These are phyloP conservation scores for Debaryomyces subglobosus DNA, from an alignment of 1,139 yeast species.

Conservation along the genomic window DNA sequence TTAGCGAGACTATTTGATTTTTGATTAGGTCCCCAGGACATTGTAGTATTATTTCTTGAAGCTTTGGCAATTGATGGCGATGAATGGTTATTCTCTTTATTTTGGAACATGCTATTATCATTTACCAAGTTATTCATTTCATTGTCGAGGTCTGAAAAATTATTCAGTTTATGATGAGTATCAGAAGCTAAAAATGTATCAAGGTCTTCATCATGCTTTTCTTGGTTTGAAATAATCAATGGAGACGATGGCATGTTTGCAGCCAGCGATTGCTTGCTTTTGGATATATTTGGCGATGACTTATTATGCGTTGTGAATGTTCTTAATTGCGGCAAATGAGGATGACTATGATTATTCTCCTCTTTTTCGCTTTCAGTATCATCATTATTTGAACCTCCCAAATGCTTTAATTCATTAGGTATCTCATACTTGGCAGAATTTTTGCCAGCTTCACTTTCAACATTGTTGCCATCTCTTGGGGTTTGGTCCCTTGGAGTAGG, in stretches of 20 bases:
- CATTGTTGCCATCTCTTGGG: conserved; percentile 38
- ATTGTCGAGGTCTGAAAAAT: conserved; percentile 16
- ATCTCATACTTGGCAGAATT: conserved; percentile 22
- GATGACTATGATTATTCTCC: conserved; percentile 18
- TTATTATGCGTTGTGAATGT: conserved; percentile 27
- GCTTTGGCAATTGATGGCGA: conserved; percentile 39
- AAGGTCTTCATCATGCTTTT: conserved; percentile 19
- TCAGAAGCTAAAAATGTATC: conserved; percentile 21
- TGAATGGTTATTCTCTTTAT: conserved; percentile 16
- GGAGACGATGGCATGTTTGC: conserved; percentile 52
- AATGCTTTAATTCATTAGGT: conserved; percentile 22
- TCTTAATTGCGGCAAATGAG: conserved; percentile 33
- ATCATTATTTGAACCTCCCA: conserved; percentile 11
- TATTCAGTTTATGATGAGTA: conserved; percentile 1
- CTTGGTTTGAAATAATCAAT: conserved; percentile 15
- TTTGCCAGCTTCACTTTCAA: not conserved
- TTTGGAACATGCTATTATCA: conserved; percentile 6
- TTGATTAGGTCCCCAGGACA: conserved; percentile 29
- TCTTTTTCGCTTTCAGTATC: conserved; percentile 20
- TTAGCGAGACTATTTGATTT: conserved; percentile 20
- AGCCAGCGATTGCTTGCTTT: conserved; percentile 21
- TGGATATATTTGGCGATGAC: conserved; percentile 1
- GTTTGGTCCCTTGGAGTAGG: conserved; percentile 51
- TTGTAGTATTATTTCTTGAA: conserved; percentile 41
- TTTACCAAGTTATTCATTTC: conserved; percentile 23